Evolutionary conservation across 2,329 filamentous ascomycete species (phyloP), one percentile per base, ranked within the genome.

Genomic region (Colletotrichum cuscutae): DNA sequence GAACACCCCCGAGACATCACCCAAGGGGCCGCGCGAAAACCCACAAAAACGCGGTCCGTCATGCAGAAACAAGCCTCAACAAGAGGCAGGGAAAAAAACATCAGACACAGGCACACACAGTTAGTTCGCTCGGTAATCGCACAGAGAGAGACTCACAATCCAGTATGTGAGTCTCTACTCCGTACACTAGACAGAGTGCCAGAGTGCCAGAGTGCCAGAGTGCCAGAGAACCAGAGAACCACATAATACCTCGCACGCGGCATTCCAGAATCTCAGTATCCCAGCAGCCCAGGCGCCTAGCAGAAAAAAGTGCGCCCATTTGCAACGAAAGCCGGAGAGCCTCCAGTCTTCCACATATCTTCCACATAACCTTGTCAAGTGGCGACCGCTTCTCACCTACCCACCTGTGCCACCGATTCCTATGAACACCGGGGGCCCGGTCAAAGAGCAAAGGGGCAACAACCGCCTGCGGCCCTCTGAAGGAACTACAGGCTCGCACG

Each of bases 291-390:
- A 46, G 24, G 13, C 7, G 26, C 8, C 22, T 15, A 12, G 15
- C 58, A 42, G 35, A 24, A 19, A 28, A 22, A 22, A 32, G 42
- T 52, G 37, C 5, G 37, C 13, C 37, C 37, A 42, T 42, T 42
- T 42, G 37, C 42, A 49, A 49, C 4, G 42, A 49, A 49, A 9
- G 19, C 15, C 6, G 42, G 19, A 49, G 42, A 49, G 42, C 6
- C 42, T 57, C 53, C 26, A 59, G 54, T 35, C 67, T 46, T 67
- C 60, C 56, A 61, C 64, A 62, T 53, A 72, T 52, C 67, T 46
- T 67, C 60, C 56, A 61, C 64, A 62, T 53, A 72, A 58, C 65
- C 65, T 42, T 72, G 52, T 58, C 28, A 15, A 49, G 69, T 64
- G 65, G 42, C 65, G 37, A 64, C 52, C 13, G 42, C 42, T n/a